phyloP scores from a whole-genome alignment of 441 rosid species.

The Rhodomyrtus psidioides region DNA sequence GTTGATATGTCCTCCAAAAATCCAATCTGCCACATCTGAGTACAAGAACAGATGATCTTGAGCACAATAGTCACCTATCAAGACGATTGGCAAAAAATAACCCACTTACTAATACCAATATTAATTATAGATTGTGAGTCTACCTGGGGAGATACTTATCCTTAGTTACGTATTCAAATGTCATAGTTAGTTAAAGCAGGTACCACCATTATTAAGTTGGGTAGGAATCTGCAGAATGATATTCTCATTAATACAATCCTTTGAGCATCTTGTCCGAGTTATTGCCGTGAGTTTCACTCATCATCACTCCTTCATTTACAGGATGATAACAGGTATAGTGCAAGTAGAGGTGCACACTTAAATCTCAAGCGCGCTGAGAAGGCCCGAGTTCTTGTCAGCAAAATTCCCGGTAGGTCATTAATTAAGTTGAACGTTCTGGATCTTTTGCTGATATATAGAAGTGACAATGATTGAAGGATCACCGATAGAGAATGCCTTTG shows the following conservation, averaged over 20 bases:
- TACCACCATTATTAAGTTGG: not conserved
- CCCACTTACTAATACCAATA: not conserved
- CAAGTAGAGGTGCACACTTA: conserved; percentile 96
- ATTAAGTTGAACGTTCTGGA: not conserved
- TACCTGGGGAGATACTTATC: not conserved
- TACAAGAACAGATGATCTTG: not conserved
- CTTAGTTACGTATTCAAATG: not conserved
- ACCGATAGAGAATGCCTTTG: not conserved
- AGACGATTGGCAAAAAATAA: not conserved
- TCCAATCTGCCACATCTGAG: not conserved
- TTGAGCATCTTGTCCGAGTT: not conserved
- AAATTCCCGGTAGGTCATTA: conserved; percentile 72
- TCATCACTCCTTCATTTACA: conserved; percentile 26
- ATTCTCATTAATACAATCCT: not conserved
- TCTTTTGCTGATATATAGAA: not conserved
- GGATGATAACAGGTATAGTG: conserved; percentile 94
- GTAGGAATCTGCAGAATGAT: not conserved
- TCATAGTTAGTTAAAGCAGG: not conserved
- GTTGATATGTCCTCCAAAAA: not conserved
- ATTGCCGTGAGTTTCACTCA: not conserved
- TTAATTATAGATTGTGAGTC: not conserved
- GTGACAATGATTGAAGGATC: not conserved
- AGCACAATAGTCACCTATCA: not conserved
- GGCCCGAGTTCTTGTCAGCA: conserved; percentile 85
- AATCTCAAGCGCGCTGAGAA: conserved; percentile 98